Base-by-base conservation (phyloP, 169 alveolate genomes). In the Plasmodium cynomolgi region DNA sequence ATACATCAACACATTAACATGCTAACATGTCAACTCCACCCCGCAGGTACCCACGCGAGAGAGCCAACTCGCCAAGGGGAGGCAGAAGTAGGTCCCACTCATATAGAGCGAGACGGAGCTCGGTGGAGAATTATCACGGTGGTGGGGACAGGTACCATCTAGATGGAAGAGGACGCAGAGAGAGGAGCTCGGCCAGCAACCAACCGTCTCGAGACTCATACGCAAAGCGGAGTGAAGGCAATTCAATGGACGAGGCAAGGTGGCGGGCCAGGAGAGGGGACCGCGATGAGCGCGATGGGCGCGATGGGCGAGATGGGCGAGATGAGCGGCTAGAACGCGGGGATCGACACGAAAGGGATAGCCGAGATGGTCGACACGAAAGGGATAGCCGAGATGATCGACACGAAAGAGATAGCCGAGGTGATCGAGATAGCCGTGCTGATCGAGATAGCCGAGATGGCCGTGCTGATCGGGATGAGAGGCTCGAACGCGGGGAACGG, bases 261-360 rank as follows among this genome's bases (percentile, higher is more conserved):
- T 29, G 90, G 75, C 56, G 83, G 77, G 68, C 33, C n/a, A 34
- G 56, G 5, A 56, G 83, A 50, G 91, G 79, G 39, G 91, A 81
- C 1, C 44, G 81, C 6, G 39, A 47, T 11, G 4, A 39, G 15
- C 44, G 85, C 20, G 75, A 13, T 8, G 85, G 6, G 15, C 62
- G 84, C n/a, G 54, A 74, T 41, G 33, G 50, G 33, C 37, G 29
- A n/a, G 75, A 13, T 8, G 85, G 6, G 15, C 62, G 84, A n/a
- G 54, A 74, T 41, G 33, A 56, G 33, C 37, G 29, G 20, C 34
- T 13, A 41, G 58, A 54, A 15, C 92, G 39, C 15, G 73, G 84
- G 56, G 44, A 84, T n/a, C n/a, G 72, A 11, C 77, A 68, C 62
- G 41, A 23, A 26, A 50, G 20, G 13, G 92, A 11, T 29, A 23